Evolutionary conservation across 2,329 filamentous ascomycete species (phyloP).

Genomic region (Dothiorella sarmentorum): DNA sequence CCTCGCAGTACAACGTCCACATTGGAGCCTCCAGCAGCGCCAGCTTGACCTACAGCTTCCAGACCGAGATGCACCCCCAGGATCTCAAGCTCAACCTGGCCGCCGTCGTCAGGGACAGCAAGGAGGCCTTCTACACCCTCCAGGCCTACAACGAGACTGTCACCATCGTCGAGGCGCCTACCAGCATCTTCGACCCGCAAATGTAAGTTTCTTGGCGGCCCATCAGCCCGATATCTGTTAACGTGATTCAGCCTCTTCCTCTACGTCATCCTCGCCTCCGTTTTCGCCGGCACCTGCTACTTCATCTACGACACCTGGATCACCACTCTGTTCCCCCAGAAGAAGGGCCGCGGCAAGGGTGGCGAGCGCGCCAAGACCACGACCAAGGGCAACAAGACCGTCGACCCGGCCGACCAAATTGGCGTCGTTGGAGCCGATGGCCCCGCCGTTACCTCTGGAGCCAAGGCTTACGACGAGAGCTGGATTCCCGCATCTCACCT

Average conservation of each 20-base stretch:
- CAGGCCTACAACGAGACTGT: conserved; percentile 78
- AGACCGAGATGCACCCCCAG: conserved; percentile 88
- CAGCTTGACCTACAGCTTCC: conserved; percentile 77
- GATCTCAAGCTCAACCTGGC: conserved; percentile 76
- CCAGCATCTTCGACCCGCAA: conserved; percentile 90
- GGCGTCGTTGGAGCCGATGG: conserved; percentile 68
- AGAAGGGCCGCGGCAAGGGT: conserved; percentile 56
- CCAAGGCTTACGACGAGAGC: conserved; percentile 80
- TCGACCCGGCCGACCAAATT: conserved; percentile 56
- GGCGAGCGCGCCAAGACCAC: conserved; percentile 64
- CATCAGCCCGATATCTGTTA: not conserved
- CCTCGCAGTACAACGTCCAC: conserved; percentile 67
- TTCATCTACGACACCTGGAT: conserved; percentile 99
- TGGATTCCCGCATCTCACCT: conserved; percentile 92
- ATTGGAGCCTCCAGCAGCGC: conserved; percentile 74
- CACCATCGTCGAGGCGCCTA: conserved; percentile 83
- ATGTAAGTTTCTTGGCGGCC: conserved; percentile 60
- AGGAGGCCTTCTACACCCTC: conserved; percentile 70
- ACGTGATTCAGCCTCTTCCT: conserved; percentile 75
- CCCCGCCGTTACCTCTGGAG: conserved; percentile 63
- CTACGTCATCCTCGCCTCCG: conserved; percentile 81
- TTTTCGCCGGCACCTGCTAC: conserved; percentile 78
- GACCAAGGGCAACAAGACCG: conserved; percentile 58
- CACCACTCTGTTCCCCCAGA: conserved; percentile 90
- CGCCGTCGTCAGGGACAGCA: conserved; percentile 66